Evolutionary conservation across 306 rosid genomes (phyloP).

Genomic region (Trifolium subterraneum): DNA sequence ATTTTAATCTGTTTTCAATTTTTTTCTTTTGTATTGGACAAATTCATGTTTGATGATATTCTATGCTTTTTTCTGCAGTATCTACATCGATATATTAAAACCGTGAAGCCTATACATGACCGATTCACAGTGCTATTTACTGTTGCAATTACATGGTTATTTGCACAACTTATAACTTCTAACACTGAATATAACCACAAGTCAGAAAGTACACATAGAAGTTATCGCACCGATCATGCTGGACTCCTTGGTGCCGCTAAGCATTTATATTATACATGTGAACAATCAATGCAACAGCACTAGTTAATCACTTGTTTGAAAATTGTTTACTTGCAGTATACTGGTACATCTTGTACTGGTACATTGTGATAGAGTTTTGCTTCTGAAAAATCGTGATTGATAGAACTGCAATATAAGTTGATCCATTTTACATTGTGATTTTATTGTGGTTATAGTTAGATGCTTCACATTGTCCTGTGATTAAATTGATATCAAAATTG

Average conservation of each 20-base stretch:
- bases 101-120: constrained; percentile 53
- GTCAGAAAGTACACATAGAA: constrained; percentile 62
- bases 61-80: constrained; percentile 60
- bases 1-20: not conserved
- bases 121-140: constrained; percentile 67
- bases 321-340: constrained; percentile 54
- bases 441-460: no score
- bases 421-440: no score
- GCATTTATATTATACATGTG: constrained; percentile 6
- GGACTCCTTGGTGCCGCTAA: constrained; percentile 65
- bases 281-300: not conserved
- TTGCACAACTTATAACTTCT: constrained; percentile 69
- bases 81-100: constrained; percentile 52
- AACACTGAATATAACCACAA: constrained; percentile 61
- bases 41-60: constrained; percentile 17
- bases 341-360: constrained; percentile 77
- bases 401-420: no score
- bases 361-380: no score
- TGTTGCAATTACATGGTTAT: constrained; percentile 64
- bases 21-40: not conserved
- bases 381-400: no score
- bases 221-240: constrained; percentile 84
- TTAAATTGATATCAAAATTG: no score
- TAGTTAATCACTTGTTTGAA: constrained; percentile 6
- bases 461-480: no score